Evolutionary conservation across 2,329 filamentous ascomycete species (phyloP).

Genomic region (Verticillium albo-atrum): DNA sequence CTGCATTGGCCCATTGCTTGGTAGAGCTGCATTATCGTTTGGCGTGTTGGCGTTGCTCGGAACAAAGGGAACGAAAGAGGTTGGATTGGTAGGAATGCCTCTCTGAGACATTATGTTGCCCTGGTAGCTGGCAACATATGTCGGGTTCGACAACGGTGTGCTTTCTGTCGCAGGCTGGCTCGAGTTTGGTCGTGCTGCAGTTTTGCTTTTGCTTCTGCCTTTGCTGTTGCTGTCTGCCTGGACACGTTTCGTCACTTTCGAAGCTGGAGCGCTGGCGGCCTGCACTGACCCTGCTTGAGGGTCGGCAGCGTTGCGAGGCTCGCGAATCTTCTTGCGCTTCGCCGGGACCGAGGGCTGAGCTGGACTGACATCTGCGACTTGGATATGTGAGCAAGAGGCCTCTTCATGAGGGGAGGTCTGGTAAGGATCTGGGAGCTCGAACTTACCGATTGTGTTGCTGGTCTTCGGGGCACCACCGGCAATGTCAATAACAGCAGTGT

Average conservation of each 20-base stretch:
- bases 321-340: not conserved
- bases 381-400: not conserved
- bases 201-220: not conserved
- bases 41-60: not conserved
- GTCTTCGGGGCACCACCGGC: not conserved
- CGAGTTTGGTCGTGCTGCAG: not conserved
- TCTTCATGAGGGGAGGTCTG: not conserved
- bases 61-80: not conserved
- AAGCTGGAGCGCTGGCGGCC: too few relatives aligned
- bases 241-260: too few relatives aligned
- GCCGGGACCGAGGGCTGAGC: not conserved
- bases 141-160: not conserved
- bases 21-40: not conserved
- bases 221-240: not conserved
- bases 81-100: not conserved
- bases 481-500: not conserved
- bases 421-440: not conserved
- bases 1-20: not conserved
- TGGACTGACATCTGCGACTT: not conserved
- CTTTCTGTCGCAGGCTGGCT: not conserved
- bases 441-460: not conserved
- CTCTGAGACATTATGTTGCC: not conserved
- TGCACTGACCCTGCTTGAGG: not conserved
- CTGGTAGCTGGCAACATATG: not conserved
- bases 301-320: not conserved